Percentiles rank a stretch among this genome's conserved stretches.
These are phyloP conservation scores for Nicotiana benthamiana DNA, from an alignment of 257 asterid species.

Conservation along the genomic window DNA sequence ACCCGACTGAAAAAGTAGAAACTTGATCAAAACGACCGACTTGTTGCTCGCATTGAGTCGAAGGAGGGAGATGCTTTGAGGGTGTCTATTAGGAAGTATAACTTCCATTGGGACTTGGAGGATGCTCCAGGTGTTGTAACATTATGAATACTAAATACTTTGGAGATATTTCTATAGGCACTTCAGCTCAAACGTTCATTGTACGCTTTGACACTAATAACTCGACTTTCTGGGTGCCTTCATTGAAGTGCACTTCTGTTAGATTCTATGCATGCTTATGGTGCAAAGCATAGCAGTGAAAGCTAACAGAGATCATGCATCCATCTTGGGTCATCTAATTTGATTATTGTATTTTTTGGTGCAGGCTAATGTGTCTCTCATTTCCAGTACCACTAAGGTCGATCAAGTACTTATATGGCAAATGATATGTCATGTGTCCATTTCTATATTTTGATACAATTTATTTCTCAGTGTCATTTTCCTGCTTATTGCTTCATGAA, in stretches of 20 bases:
- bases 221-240: conserved; percentile 94
- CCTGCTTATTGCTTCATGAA: neutral
- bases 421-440: conserved; percentile 44
- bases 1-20: conserved; percentile 53
- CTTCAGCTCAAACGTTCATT: conserved; percentile 82
- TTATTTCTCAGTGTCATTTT: neutral
- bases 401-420: conserved; percentile 58
- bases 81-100: conserved; percentile 56
- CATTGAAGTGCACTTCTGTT: conserved; percentile 85
- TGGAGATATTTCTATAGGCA: conserved; percentile 85
- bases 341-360: conserved; percentile 11
- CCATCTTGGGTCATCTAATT: neutral
- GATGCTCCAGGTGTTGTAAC: conserved; percentile 56
- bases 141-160: conserved; percentile 87
- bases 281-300: neutral
- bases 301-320: too few relatives aligned
- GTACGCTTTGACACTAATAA: conserved; percentile 92
- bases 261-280: conserved; percentile 17
- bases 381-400: conserved; percentile 60
- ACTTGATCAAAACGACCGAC: conserved; percentile 58
- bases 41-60: conserved; percentile 66
- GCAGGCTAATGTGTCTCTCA: conserved; percentile 77
- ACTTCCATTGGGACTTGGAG: conserved; percentile 33
- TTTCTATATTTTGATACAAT: neutral
- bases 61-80: conserved; percentile 49